Conservation (phyloP, 768 basidiomycete genomes). For the Cyclocybe aegerita region DNA sequence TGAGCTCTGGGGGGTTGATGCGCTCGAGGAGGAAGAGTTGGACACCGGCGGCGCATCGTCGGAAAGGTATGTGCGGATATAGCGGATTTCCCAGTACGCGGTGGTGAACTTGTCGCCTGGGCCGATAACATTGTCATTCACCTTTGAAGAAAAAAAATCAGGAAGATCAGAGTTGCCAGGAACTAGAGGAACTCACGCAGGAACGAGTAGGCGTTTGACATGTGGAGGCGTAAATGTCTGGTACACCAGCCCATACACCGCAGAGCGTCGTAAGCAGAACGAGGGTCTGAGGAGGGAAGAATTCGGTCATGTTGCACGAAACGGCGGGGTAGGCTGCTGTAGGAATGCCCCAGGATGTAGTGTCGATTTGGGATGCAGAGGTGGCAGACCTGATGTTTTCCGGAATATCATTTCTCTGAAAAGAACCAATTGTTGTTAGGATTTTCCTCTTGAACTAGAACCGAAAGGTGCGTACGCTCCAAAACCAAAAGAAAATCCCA, state of each 20-base stretch:
- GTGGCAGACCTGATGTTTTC: constrained; percentile 32
- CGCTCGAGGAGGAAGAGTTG: constrained; percentile 1
- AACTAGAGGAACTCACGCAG: constrained; percentile 31
- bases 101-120: constrained; percentile 44
- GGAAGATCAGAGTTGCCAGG: background rate
- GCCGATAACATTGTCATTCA: constrained; percentile 48
- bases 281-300: constrained; percentile 64
- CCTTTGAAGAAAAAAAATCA: constrained; percentile 6
- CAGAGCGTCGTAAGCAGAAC: constrained; percentile 72
- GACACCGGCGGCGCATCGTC: constrained; percentile 15
- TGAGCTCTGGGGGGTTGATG: no score
- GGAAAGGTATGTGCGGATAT: constrained; percentile 56
- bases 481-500: constrained; percentile 43
- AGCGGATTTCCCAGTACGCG: constrained; percentile 61
- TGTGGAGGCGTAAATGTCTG: constrained; percentile 38
- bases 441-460: background rate
- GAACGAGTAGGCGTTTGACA: constrained; percentile 37
- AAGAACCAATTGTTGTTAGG: constrained; percentile 6
- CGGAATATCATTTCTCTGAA: constrained; percentile 44
- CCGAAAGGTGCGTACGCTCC: constrained; percentile 33
- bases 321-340: constrained; percentile 60
- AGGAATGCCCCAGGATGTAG: constrained; percentile 55
- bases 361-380: constrained; percentile 35
- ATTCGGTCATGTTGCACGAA: constrained; percentile 52
- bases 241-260: constrained; percentile 49